Conservation (phyloP, 192 early-diverging fungal genomes). For the Coemansia sp. region DNA sequence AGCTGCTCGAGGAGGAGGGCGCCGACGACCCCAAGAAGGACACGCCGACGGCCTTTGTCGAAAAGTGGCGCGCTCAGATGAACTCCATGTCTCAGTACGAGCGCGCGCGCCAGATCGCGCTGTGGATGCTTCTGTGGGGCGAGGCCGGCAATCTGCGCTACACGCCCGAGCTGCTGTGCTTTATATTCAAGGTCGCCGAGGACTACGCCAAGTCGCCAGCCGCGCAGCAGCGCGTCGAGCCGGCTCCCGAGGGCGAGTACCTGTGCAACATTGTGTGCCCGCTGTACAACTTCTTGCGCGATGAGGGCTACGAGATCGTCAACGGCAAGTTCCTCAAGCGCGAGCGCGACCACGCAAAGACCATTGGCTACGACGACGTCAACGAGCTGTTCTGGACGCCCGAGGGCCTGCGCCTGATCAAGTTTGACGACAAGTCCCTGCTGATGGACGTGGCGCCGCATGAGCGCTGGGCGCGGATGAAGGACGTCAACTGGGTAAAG, state of each 20-base stretch:
- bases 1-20: constrained; percentile 46
- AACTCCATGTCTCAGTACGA: constrained; percentile 68
- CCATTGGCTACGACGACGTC: constrained; percentile 80
- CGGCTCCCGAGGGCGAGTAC: constrained; percentile 67
- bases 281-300: constrained; percentile 70
- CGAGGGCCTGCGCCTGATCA: constrained; percentile 60
- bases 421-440: constrained; percentile 56
- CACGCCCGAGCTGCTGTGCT: constrained; percentile 73
- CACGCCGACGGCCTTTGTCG: constrained; percentile 55
- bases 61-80: constrained; percentile 71
- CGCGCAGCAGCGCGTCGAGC: constrained; percentile 54
- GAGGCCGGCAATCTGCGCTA: constrained; percentile 75
- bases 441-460: constrained; percentile 62
- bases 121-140: constrained; percentile 78
- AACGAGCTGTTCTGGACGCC: constrained; percentile 83
- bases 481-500: constrained; percentile 66
- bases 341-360: constrained; percentile 72
- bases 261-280: constrained; percentile 67
- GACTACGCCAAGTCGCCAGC: constrained; percentile 56
- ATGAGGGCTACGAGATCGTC: constrained; percentile 69
- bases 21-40: constrained; percentile 35
- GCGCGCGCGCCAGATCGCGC: constrained; percentile 66
- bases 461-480: constrained; percentile 63
- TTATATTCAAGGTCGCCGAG: constrained; percentile 71
- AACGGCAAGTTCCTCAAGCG: constrained; percentile 70